These are phyloP conservation scores for Aspergillus costaricaensis DNA, from an alignment of 2,329 filamentous ascomycete genomes.

Conservation along the genomic window DNA sequence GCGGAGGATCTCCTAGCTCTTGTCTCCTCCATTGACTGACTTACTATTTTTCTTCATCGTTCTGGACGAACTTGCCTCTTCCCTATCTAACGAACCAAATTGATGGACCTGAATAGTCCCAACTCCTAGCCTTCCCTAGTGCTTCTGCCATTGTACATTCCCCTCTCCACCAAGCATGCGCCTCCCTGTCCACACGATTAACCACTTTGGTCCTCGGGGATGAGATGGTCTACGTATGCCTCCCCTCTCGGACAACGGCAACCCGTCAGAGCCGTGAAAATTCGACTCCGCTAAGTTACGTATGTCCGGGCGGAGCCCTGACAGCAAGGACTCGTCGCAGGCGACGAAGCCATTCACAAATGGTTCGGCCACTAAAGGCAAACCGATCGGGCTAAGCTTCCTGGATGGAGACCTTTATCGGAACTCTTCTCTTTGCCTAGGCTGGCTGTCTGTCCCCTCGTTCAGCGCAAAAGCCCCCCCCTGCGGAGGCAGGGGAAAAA, in stretches of 20 bases:
- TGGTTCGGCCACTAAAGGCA: neutral
- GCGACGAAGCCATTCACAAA: neutral
- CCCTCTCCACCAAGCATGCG: no score
- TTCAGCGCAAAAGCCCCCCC: no score
- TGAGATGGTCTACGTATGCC: neutral
- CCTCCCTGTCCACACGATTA: neutral
- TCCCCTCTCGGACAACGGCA: neutral
- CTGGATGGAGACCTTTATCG: neutral
- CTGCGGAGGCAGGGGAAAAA: neutral
- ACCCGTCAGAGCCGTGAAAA: neutral
- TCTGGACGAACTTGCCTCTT: no score
- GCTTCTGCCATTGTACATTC: no score
- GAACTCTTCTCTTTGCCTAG: neutral
- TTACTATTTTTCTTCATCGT: no score
- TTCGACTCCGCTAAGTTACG: slow-evolving; percentile 7
- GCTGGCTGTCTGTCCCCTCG: no score
- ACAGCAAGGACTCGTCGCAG: neutral
- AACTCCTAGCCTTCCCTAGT: no score
- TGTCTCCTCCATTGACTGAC: neutral
- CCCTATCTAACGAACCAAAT: no score
- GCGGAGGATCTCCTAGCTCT: neutral
- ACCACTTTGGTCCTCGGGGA: neutral
- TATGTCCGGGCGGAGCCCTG: slow-evolving; percentile 1
- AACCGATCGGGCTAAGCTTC: neutral
- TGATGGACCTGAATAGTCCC: no score